Base-by-base conservation (phyloP, 1,284 basidiomycete species). In the Inonotus hispidus region DNA sequence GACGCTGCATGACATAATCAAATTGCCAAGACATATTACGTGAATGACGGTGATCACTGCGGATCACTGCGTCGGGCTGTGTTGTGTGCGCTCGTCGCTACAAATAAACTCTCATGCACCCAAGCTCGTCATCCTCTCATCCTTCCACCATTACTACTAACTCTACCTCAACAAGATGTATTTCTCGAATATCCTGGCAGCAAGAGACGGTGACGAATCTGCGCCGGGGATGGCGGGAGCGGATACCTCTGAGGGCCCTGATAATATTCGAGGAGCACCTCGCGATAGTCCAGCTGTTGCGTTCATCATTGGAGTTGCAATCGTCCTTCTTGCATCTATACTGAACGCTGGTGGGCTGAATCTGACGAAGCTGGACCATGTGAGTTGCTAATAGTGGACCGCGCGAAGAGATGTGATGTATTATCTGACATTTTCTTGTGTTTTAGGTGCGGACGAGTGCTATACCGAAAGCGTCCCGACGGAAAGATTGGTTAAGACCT, bases 291-390 rank as follows among this genome's bases (percentile, higher is more conserved):
- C 89, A 16, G 82, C 88, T 62, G 79, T 87, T 37, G 83, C 86
- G 2, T 92, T 92, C 70, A 84, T 92, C 64, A 92, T 92, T 63
- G 90, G 91, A 6, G 82, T 93, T 59, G 73, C 84, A 43, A 93
- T 94, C 68, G 83, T 93, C 49, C 75, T 89, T 1, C 75, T 89
- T 14, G 88, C 92, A 0, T 90, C 88, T 7, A 81, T 93, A 13
- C 78, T 92, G 66, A 94, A 93, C 68, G 92, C 92, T 45, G 89
- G 88, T 0, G 92, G 92, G 23, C 77, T 93, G 52, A 93, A 93
- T 70, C 75, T 93, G 63, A 90, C 88, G 49, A 93, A 93, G 71
- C 74, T 92, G 38, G 91, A 93, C 72, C 89, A 92, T 81, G 88
- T 88, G 65, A 64, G 81, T 52, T 41, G 37, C 38, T 52, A 19